Evolutionary conservation across 139 green algal genomes (phyloP), one percentile per base, ranked within the genome.

Genomic region (Eudorina sp.): DNA sequence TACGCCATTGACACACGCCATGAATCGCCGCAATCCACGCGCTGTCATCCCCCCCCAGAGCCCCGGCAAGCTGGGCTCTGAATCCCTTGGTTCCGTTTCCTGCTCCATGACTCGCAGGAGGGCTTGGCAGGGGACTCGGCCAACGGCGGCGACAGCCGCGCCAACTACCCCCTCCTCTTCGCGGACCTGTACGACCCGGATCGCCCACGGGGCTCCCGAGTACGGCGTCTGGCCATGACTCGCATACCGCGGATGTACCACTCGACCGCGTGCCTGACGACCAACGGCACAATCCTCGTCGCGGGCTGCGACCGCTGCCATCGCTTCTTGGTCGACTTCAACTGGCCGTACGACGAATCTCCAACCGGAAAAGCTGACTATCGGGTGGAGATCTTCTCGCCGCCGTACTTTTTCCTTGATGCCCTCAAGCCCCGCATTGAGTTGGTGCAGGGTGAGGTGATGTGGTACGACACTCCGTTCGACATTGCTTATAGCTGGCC

Each of bases 341-440:
- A 60, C 40, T 86, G 60, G 41, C 29, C 48, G 19, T 73, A 29
- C 36, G 1, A 40, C 4, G 46, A 36, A 7, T 62, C 46, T 3
- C 40, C 62, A 11, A 45, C 53, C 36, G 46, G n/a, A 19, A 86
- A 90, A 64, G 73, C 82, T 18, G 90, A 92, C 60, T 92, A 92
- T 74, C 90, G 90, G 25, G 73, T 76, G 1, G 90, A 92, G 90
- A 88, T 91, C 81, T 90, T 89, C 74, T 85, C 84, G 36, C 90
- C 90, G n/a, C 64, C 82, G n/a, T 88, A 70, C 64, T 68, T 80
- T 25, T 88, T 70, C 66, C n/a, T 70, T 21, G 82, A 69, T 16
- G 31, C 58, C 16, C 34, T 48, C 3, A 88, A 88, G 48, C 82
- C 82, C 8, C 3, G 9, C 25, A 88, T 88, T 27, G 21, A 41